Percentiles rank a stretch among this genome's conserved stretches.
Conservation (phyloP, 2,329 filamentous ascomycete species). For the Talaromyces albobiverticillius region DNA sequence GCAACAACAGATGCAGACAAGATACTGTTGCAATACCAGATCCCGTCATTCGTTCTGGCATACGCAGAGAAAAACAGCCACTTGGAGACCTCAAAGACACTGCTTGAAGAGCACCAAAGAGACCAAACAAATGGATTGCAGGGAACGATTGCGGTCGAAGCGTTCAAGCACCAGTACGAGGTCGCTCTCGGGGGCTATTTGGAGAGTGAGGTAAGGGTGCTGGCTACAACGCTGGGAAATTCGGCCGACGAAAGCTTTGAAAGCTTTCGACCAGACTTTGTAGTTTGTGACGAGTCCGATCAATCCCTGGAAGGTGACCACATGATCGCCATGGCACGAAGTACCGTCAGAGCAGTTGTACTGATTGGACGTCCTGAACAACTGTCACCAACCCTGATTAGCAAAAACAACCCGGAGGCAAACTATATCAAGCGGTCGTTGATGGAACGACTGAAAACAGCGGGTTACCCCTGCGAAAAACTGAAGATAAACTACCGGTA, state of each 20-base stretch:
- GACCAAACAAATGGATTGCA: not conserved
- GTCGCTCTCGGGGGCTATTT: not conserved
- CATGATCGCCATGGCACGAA: slow-evolving; percentile 15
- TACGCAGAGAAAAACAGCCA: too few species aligned
- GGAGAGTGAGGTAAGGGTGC: not conserved
- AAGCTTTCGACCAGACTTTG: slow-evolving; percentile 11
- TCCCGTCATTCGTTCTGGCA: too few species aligned
- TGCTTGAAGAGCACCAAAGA: not conserved
- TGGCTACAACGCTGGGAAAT: not conserved
- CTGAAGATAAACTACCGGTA: not conserved
- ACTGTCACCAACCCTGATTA: slow-evolving; percentile 15
- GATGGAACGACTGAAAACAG: not conserved
- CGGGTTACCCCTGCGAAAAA: not conserved
- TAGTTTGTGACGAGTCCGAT: slow-evolving; percentile 17
- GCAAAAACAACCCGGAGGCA: not conserved
- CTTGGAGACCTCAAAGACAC: too few species aligned
- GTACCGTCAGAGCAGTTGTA: slow-evolving; percentile 8
- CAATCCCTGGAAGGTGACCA: slow-evolving; percentile 18
- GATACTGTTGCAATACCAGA: too few species aligned
- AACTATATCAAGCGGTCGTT: not conserved
- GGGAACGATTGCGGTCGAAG: not conserved
- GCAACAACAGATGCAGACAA: too few species aligned
- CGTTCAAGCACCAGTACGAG: not conserved
- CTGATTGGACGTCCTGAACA: slow-evolving; percentile 17
- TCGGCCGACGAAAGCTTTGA: not conserved